Conservation (phyloP, 2,329 filamentous ascomycete species). For the Colletotrichum sidae region DNA sequence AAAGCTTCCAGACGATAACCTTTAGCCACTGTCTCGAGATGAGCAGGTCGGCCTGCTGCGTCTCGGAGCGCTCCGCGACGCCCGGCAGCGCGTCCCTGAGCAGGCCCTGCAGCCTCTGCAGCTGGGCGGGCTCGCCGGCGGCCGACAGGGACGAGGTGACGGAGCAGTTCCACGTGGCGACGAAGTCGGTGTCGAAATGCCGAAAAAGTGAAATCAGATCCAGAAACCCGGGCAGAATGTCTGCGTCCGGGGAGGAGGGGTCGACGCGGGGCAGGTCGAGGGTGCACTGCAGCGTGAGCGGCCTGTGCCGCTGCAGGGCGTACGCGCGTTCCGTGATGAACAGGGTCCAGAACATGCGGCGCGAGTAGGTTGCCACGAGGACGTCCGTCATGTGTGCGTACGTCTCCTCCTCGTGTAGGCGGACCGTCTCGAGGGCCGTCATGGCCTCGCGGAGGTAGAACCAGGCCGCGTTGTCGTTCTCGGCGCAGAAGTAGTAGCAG, state of each 20-base stretch:
- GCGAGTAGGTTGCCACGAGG: too few species aligned
- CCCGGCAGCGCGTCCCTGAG: conserved; percentile 12
- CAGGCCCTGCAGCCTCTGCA: conserved; percentile 16
- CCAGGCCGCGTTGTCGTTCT: conserved; percentile 49
- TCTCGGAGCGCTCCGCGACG: conserved; percentile 34
- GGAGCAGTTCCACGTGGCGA: conserved; percentile 44
- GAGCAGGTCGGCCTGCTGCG: conserved; percentile 43
- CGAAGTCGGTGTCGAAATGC: conserved; percentile 43
- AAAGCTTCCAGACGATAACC: conserved; percentile 44
- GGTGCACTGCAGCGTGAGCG: conserved; percentile 36
- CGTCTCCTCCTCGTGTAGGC: too few species aligned
- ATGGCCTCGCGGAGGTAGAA: conserved; percentile 21
- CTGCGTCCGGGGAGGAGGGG: conserved; percentile 39
- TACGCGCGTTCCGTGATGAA: too few species aligned
- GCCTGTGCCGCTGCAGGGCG: too few species aligned
- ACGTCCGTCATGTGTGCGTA: too few species aligned
- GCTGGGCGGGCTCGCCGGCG: not conserved
- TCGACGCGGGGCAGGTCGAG: conserved; percentile 40
- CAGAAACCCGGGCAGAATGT: conserved; percentile 45
- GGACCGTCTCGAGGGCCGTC: too few species aligned
- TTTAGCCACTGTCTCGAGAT: conserved; percentile 44
- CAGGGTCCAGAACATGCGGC: too few species aligned
- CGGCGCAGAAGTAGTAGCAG: conserved; percentile 44
- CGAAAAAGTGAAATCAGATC: conserved; percentile 45
- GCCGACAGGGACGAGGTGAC: not conserved